Percentiles rank a stretch among this genome's conserved stretches.
These are phyloP conservation scores for Berkeleyomyces rouxiae DNA, from an alignment of 2,329 filamentous ascomycete species.

Conservation along the genomic window DNA sequence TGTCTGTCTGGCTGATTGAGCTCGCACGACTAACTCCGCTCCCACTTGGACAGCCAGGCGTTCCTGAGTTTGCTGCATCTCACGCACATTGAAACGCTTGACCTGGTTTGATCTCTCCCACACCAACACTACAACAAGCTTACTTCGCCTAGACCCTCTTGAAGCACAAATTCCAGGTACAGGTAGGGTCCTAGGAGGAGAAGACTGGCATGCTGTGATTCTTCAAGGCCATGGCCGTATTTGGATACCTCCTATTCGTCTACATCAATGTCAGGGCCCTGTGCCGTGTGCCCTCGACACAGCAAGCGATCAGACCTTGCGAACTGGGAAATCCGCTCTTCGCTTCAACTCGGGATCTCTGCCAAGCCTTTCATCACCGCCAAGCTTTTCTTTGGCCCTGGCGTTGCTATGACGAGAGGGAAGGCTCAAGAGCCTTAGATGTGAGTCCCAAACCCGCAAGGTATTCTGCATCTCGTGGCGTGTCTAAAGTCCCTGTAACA, in stretches of 20 bases:
- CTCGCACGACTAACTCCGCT: background rate
- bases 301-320: background rate
- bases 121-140: background rate
- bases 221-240: no score
- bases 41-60: background rate
- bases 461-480: background rate
- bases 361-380: background rate
- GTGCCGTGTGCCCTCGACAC: background rate
- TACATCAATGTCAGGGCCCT: no score
- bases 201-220: no score
- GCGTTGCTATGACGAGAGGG: background rate
- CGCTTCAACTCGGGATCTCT: conserved; percentile 1
- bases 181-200: background rate
- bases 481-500: no score
- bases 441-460: background rate
- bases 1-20: no score
- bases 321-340: background rate
- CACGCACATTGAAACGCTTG: background rate
- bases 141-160: background rate
- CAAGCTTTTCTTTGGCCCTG: background rate
- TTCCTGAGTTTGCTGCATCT: background rate
- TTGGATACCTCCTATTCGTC: no score
- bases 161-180: background rate
- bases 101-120: background rate
- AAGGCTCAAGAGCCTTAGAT: background rate